These are phyloP conservation scores for Nepenthes mirabilis DNA, from an alignment of 148 eudicot species.

Conservation along the genomic window DNA sequence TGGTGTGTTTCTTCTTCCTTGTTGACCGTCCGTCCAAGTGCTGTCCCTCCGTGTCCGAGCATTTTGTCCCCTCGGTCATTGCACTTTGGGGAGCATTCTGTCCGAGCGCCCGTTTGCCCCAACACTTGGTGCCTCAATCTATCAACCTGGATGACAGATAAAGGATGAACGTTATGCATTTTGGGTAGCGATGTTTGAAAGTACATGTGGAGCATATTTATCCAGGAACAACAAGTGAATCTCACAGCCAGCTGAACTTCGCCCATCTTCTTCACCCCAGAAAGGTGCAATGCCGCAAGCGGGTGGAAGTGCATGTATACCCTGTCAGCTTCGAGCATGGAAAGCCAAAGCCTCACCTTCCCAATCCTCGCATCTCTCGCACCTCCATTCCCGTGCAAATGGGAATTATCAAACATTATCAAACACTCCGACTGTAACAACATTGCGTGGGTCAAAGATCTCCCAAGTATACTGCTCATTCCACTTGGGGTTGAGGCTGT, in stretches of 20 bases:
- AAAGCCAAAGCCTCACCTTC: slow-evolving; percentile 66
- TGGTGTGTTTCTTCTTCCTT: too few relatives aligned
- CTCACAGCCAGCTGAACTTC: slow-evolving; percentile 72
- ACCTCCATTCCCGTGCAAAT: slow-evolving; percentile 30
- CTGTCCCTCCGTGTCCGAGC: too few relatives aligned
- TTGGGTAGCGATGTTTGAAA: slow-evolving; percentile 62
- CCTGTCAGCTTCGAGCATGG: slow-evolving; percentile 64
- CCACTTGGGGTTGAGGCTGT: slow-evolving; percentile 49
- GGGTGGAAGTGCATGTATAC: slow-evolving; percentile 76
- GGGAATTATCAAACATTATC: slow-evolving; percentile 65
- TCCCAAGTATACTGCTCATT: slow-evolving; percentile 89
- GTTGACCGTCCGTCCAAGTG: too few relatives aligned
- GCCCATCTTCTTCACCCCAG: slow-evolving; percentile 72
- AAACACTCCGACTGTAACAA: slow-evolving; percentile 57
- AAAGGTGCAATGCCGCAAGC: slow-evolving; percentile 42
- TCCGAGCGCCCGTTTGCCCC: too few relatives aligned
- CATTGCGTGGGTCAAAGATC: slow-evolving; percentile 68
- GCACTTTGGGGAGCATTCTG: too few relatives aligned
- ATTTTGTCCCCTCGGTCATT: too few relatives aligned
- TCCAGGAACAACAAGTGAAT: slow-evolving; percentile 53
- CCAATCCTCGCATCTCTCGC: slow-evolving; percentile 51
- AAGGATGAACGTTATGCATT: slow-evolving; percentile 69
- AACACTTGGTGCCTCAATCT: slow-evolving; percentile 48
- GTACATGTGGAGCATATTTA: slow-evolving; percentile 58
- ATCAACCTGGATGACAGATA: slow-evolving; percentile 49